Percentiles rank a stretch among this genome's conserved stretches.
Conservation (phyloP, 352 stramenopile genomes). For the Pythium rhizo-oryzae region DNA sequence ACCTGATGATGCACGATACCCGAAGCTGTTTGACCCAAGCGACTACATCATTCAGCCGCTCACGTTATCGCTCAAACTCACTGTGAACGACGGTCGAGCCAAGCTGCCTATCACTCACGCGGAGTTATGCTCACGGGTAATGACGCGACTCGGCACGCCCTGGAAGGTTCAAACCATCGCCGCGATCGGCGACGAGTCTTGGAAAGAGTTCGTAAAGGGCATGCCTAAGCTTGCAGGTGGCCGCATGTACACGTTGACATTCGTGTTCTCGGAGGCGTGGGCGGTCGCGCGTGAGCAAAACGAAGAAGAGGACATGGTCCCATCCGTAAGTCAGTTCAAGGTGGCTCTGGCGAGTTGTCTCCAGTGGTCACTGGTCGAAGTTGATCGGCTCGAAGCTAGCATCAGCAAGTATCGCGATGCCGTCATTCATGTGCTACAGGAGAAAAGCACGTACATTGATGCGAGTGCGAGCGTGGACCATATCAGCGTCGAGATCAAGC, state of each 20-base stretch:
- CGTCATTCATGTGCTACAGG: constrained; percentile 82
- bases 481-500: constrained; percentile 62
- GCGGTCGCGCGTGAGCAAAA: constrained; percentile 69
- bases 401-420: constrained; percentile 78
- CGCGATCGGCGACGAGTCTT: constrained; percentile 65
- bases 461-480: constrained; percentile 72
- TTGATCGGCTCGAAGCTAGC: constrained; percentile 57
- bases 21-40: constrained; percentile 42
- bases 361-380: constrained; percentile 67
- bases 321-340: constrained; percentile 75
- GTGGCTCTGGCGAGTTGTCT: constrained; percentile 72
- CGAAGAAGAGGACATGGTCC: constrained; percentile 79
- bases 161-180: constrained; percentile 84
- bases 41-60: constrained; percentile 80
- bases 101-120: constrained; percentile 82
- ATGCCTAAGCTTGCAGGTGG: constrained; percentile 77
- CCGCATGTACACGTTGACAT: constrained; percentile 81
- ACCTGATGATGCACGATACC: constrained; percentile 22
- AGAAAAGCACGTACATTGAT: constrained; percentile 90
- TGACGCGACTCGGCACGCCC: constrained; percentile 69
- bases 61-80: constrained; percentile 79
- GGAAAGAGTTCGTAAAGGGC: constrained; percentile 63
- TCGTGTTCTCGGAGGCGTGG: constrained; percentile 88
- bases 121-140: constrained; percentile 69
- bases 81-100: constrained; percentile 77